Evolutionary conservation across 805 yeast species (phyloP), one percentile per base, ranked within the genome.

Genomic region (Ogataea paraovalis): DNA sequence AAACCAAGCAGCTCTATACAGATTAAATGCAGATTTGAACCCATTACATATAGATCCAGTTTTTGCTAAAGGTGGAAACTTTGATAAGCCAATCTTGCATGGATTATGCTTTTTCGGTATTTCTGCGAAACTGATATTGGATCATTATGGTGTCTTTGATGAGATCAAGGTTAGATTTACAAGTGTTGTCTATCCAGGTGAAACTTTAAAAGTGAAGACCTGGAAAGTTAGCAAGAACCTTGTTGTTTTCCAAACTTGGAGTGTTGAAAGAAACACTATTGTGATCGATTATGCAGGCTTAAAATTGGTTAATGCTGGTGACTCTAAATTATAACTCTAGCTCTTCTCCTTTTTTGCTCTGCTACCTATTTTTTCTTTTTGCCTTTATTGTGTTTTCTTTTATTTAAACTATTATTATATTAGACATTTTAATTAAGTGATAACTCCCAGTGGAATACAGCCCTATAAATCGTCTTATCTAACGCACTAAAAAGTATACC

Each of bases 11-110:
- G 88, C 96, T 3, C 69, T 91, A 47, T 92, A 92, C 73, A 80
- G 99, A 66, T 74, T 92, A 51, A 84, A 92, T 51, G 98, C 97
- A 46, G 99, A 92, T 73, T 83, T 83, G 67, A 92, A 92, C 68
- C 99, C 99, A 50, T 77, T 92, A 58, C 99, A 91, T 72, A 84
- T 92, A 64, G 98, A 92, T 70, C 97, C 98, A 18, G 74, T 66
- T 27, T 85, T 91, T 69, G 97, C 98, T 14, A 79, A 83, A 53
- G 87, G 87, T 48, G 97, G 92, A 42, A 85, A 85, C 51, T 92
- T 92, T 66, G 82, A 81, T 42, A 71, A 73, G 46, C 99, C 99
- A 42, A 92, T 92, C 57, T 76, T 92, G 55, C 99, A 92, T 70
- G 99, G 99, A 39, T 77, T 92, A 68, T 86, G 95, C 61, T 78